Base-by-base conservation (phyloP, 106 monocot genomes). In the Gastrodia elata region DNA sequence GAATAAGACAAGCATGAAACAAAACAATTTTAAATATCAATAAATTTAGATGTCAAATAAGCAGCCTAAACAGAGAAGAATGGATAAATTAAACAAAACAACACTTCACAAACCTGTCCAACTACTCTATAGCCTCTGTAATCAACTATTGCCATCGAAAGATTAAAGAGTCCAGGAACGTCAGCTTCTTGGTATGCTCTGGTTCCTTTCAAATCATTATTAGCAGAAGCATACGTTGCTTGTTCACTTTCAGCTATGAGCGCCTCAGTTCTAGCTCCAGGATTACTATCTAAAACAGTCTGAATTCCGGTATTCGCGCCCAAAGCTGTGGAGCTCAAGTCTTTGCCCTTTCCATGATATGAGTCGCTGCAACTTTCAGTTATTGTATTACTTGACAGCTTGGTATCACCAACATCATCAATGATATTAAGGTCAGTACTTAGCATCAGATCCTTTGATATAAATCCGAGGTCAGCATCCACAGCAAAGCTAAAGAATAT, bases 401-500 rank as follows among this genome's bases (percentile, higher is more conserved):
- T 71, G 56, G 65, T n/a, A 38, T 57, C 68, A 35, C 70, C 75
- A 70, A 35, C 37, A 68, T 65, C 58, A 35, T 75, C 73, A 25
- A 37, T 25, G 35, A 20, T 75, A 16, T 81, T 78, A 28, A 70
- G 18, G 28, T 43, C 81, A 71, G 52, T 16, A 74, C 5, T 73
- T 30, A 41, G 28, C 39, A 79, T 70, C 35, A 69, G 76, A 64
- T 82, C 84, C 74, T 91, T 88, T 16, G 85, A 83, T 70, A 91
- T 67, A 27, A 87, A 81, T 73, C 86, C 87, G 82, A 93, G 75
- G 56, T 98, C 92, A 2, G 86, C 84, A 79, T 98, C 98, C 16
- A 93, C 83, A 75, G 98, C 93, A 84, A 98, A 97, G 75, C 93
- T 98, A 68, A 98, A 98, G 83, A 98, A 98, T 25, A 98, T 91